Conservation (phyloP, 1,284 basidiomycete genomes). For the Irpex sp. region DNA sequence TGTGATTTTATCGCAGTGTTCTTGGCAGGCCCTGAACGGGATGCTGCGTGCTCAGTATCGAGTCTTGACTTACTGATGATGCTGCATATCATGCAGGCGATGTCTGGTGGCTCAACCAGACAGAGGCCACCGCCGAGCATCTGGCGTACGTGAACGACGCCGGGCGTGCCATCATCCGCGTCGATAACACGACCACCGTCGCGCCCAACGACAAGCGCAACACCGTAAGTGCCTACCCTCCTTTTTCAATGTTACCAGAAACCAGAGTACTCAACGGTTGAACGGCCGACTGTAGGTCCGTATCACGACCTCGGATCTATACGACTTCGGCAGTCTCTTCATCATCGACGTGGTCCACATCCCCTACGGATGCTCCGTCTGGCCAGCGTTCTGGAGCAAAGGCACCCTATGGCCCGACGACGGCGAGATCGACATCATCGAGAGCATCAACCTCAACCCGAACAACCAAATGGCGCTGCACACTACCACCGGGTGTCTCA, state of each 20-base stretch:
- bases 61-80: no score
- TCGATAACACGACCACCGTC: constrained; percentile 53
- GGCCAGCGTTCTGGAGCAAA: constrained; percentile 40
- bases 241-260: background rate
- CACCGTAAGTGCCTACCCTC: constrained; percentile 38
- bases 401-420: constrained; percentile 43
- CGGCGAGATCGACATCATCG: constrained; percentile 50
- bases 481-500: constrained; percentile 34
- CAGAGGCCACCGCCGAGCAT: constrained; percentile 35
- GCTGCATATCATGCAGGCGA: constrained; percentile 34
- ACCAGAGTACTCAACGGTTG: background rate
- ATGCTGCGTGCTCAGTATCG: no score
- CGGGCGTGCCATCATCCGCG: constrained; percentile 55
- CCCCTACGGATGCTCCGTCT: constrained; percentile 62
- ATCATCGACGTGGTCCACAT: constrained; percentile 46
- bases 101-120: constrained; percentile 45
- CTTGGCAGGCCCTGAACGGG: background rate
- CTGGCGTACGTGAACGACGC: constrained; percentile 54
- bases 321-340: constrained; percentile 45
- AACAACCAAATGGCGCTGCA: constrained; percentile 65
- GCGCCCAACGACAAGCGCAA: constrained; percentile 47
- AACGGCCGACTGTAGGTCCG: constrained; percentile 35
- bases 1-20: background rate
- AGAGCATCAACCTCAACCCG: constrained; percentile 34
- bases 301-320: constrained; percentile 48